Evolutionary conservation across 768 basidiomycete genomes (phyloP).

Genomic region (Suillus ampliporus): DNA sequence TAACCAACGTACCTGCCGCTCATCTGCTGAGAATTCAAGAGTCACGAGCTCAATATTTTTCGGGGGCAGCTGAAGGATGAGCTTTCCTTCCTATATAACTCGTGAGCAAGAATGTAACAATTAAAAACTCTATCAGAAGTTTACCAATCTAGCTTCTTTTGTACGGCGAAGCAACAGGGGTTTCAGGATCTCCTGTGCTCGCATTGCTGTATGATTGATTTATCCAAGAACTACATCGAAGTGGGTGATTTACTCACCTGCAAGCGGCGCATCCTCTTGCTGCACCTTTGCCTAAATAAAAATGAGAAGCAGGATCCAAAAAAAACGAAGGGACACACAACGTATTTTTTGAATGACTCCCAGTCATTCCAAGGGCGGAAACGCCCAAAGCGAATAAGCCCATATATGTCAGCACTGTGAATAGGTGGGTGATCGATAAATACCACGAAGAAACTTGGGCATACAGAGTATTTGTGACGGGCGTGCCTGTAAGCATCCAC

Average conservation of each 20-base stretch:
- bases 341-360: slow-evolving; percentile 62
- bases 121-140: neutral
- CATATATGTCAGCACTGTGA: slow-evolving; percentile 66
- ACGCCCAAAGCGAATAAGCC: slow-evolving; percentile 69
- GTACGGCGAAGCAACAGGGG: slow-evolving; percentile 75
- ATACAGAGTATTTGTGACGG: slow-evolving; percentile 73
- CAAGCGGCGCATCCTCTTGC: slow-evolving; percentile 60
- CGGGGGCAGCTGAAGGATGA: slow-evolving; percentile 65
- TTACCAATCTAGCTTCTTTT: slow-evolving; percentile 59
- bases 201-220: slow-evolving; percentile 42
- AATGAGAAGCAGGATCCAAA: neutral
- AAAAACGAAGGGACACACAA: slow-evolving; percentile 43
- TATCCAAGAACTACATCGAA: slow-evolving; percentile 2
- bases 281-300: slow-evolving; percentile 55
- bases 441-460: slow-evolving; percentile 16
- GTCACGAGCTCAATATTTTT: slow-evolving; percentile 64
- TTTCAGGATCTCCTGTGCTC: slow-evolving; percentile 71
- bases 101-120: neutral
- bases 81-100: slow-evolving; percentile 59
- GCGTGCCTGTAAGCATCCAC: slow-evolving; percentile 83
- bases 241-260: slow-evolving; percentile 43
- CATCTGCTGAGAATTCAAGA: slow-evolving; percentile 68
- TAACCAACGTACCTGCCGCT: slow-evolving; percentile 55
- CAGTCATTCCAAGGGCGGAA: slow-evolving; percentile 79
- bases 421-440: neutral